phyloP scores from a whole-genome alignment of 768 basidiomycete species.

The Neoboletus subvelutipes region DNA sequence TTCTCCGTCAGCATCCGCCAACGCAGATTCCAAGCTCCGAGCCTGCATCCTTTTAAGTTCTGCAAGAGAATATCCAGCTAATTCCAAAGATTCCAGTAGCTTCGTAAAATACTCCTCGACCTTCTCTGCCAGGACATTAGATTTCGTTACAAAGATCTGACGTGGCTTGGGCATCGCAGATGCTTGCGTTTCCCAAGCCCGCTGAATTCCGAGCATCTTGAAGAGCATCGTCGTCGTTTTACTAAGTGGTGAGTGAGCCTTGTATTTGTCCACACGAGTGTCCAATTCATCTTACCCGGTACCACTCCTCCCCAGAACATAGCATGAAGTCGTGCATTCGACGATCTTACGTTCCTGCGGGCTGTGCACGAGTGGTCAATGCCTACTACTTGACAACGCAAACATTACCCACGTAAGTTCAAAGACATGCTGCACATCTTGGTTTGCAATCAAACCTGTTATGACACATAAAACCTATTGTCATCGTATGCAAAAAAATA shows the following conservation, averaged over 20 bases:
- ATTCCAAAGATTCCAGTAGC: slow-evolving; percentile 44
- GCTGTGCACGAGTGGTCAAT: slow-evolving; percentile 20
- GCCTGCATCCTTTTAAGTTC: slow-evolving; percentile 37
- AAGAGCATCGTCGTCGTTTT: slow-evolving; percentile 79
- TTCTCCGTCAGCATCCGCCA: slow-evolving; percentile 35
- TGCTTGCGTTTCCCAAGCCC: slow-evolving; percentile 42
- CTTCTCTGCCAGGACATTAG: slow-evolving; percentile 62
- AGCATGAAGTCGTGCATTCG: slow-evolving; percentile 58
- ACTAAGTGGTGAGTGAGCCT: slow-evolving; percentile 33
- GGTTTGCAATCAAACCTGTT: slow-evolving; percentile 25
- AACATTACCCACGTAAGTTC: slow-evolving; percentile 21
- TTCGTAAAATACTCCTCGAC: slow-evolving; percentile 67
- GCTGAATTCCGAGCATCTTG: slow-evolving; percentile 70
- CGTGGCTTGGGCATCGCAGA: slow-evolving; percentile 46
- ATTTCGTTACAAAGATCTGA: slow-evolving; percentile 74
- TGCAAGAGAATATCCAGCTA: slow-evolving; percentile 35
- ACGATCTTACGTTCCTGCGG: slow-evolving; percentile 55
- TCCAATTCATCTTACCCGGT: slow-evolving; percentile 51
- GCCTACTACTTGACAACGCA: slow-evolving; percentile 14
- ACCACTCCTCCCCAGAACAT: slow-evolving; percentile 69
- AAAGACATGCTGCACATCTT: slow-evolving; percentile 29
- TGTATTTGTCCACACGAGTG: not conserved
- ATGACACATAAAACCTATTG: not conserved
- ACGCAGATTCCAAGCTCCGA: slow-evolving; percentile 26
- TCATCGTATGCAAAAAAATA: not conserved